Evolutionary conservation across 345 rosid genomes (phyloP).

Genomic region (Balakata baccata): DNA sequence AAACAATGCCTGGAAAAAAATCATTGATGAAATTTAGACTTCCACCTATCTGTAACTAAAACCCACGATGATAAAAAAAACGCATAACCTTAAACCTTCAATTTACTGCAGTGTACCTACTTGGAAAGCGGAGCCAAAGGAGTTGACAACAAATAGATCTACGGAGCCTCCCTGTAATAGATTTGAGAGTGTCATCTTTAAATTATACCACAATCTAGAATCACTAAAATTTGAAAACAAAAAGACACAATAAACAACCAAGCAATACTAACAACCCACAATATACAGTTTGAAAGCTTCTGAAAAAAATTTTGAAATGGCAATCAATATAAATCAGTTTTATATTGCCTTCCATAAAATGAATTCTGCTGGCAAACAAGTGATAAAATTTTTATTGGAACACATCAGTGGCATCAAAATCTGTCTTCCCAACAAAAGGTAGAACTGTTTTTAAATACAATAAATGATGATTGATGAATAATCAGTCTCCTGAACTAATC

Average conservation of each 20-base stretch:
- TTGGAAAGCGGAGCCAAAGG: constrained; percentile 86
- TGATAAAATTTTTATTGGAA: not conserved
- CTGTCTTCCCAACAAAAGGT: not conserved
- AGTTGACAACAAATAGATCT: constrained; percentile 85
- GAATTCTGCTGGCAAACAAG: not conserved
- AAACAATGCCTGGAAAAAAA: constrained; percentile 61
- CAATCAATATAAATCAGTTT: not conserved
- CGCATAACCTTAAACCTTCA: constrained; percentile 4
- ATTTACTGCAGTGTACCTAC: constrained; percentile 39
- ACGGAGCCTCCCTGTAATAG: constrained; percentile 72
- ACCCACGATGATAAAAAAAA: not conserved
- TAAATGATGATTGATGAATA: not conserved
- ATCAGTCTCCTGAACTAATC: not conserved
- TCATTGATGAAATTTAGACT: constrained; percentile 19
- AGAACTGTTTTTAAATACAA: not conserved
- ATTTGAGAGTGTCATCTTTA: constrained; percentile 21
- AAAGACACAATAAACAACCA: not conserved
- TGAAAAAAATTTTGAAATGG: not conserved
- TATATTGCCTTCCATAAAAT: not conserved
- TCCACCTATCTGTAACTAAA: constrained; percentile 10
- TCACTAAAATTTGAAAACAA: not conserved
- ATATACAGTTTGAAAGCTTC: not conserved
- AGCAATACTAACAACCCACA: not conserved
- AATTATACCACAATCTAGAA: not conserved
- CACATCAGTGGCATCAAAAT: not conserved